Evolutionary conservation across 805 yeast species (phyloP).

Genomic region (Saccharomycopsis synnaedendra): DNA sequence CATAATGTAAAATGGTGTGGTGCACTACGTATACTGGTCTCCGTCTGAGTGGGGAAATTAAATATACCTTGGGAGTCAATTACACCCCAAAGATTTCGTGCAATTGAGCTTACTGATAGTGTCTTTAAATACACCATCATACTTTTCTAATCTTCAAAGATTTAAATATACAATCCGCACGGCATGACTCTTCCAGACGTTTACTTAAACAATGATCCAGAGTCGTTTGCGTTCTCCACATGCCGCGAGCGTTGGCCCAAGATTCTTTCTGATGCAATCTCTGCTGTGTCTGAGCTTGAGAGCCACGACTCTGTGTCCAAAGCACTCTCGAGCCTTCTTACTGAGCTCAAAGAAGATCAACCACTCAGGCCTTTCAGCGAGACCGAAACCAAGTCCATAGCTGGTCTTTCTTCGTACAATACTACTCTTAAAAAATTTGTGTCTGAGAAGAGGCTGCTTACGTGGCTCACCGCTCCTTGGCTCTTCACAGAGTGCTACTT

Average conservation of each 20-base stretch:
- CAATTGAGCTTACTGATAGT: no score
- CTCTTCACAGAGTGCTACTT: constrained; percentile 74
- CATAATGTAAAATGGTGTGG: no score
- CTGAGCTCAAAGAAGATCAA: constrained; percentile 14
- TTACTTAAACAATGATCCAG: constrained; percentile 55
- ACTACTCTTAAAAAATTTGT: constrained; percentile 30
- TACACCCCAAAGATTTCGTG: no score
- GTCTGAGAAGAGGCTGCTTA: constrained; percentile 21
- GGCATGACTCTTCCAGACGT: constrained; percentile 28
- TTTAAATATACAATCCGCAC: no score
- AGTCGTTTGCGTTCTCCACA: constrained; percentile 76
- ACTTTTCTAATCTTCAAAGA: no score
- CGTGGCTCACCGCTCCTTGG: constrained; percentile 91
- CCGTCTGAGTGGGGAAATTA: no score
- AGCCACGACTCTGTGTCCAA: constrained; percentile 18
- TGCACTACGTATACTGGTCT: no score
- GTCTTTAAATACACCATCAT: no score
- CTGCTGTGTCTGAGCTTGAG: constrained; percentile 37
- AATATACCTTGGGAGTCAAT: no score
- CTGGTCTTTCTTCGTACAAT: constrained; percentile 49
- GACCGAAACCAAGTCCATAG: constrained; percentile 24
- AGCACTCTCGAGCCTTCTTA: constrained; percentile 3
- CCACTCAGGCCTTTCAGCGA: constrained; percentile 28
- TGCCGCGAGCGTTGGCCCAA: constrained; percentile 81
- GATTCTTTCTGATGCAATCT: constrained; percentile 56